Base-by-base conservation (phyloP, 140 eudicot species). In the Anethum foeniculum region DNA sequence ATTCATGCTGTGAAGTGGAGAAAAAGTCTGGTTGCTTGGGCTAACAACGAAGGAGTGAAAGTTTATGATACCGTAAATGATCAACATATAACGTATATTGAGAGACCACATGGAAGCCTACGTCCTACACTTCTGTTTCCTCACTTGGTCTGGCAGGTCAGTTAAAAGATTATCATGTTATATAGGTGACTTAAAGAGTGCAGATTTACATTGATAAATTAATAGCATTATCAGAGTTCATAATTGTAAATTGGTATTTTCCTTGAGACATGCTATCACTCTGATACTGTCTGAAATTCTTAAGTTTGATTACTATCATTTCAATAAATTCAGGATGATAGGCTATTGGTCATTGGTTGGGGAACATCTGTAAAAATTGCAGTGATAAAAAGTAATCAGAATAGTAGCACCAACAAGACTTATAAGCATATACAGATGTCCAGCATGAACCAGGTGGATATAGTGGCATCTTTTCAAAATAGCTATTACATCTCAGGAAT, bases 61-160 rank as follows among this genome's bases (percentile, higher is more conserved):
- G 93, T 94, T 77, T 94, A 92, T 85, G 99, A 94, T 86, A 85
- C 95, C 83, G 91, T 91, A 67, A 94, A 86, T 83, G 90, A 92
- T 81, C 97, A 86, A 83, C 97, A 92, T 34, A 85, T 92, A 77
- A 90, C 99, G 21, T 94, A 88, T 84, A 94, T 94, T 72, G 97
- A 94, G 84, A 89, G 96, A 82, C 99, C 99, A 16, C 89, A 91
- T 80, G 97, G 99, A 77, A 94, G 96, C 86, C 98, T 96, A 79
- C 92, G 97, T 7, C 97, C 99, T 49, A 97, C 93, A 87, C 92
- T 94, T 79, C 84, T 94, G 81, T 91, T 90, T 67, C 99, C 99
- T 9, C 97, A 94, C 85, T 86, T 94, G 86, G 96, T 90, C 84
- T 94, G 99, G 99, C 99, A 94, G 96, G 98, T 90, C 74, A 87